Evolutionary conservation across 345 rosid genomes (phyloP).

Genomic region (Ceriops tagal): DNA sequence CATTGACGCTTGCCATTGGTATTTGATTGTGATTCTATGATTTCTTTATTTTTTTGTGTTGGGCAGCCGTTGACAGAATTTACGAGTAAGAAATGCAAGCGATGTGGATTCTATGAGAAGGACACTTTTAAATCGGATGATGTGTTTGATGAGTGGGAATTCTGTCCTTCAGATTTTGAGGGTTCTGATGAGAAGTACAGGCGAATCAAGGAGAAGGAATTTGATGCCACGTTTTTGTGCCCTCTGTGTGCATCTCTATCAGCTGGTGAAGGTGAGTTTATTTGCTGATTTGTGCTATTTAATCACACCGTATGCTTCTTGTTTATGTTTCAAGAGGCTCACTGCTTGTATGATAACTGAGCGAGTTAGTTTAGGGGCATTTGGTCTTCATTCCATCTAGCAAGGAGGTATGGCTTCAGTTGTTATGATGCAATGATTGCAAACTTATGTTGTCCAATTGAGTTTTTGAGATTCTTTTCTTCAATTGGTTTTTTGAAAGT

Average conservation of each 20-base stretch:
- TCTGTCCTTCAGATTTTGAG: slow-evolving; percentile 76
- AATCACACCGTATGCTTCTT: not conserved
- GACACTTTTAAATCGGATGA: slow-evolving; percentile 56
- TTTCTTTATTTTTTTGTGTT: not conserved
- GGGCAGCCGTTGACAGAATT: slow-evolving; percentile 66
- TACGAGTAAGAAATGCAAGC: slow-evolving; percentile 68
- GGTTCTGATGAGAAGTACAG: slow-evolving; percentile 49
- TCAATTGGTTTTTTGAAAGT: not conserved
- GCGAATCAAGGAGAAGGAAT: slow-evolving; percentile 45
- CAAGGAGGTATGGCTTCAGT: too few relatives aligned
- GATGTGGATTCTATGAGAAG: slow-evolving; percentile 86
- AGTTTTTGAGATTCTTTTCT: too few relatives aligned
- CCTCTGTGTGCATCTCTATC: slow-evolving; percentile 42
- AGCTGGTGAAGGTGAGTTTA: slow-evolving; percentile 36
- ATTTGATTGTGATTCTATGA: not conserved
- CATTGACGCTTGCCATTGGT: not conserved
- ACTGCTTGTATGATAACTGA: too few relatives aligned
- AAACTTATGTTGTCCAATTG: too few relatives aligned
- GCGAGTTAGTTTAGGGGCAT: not conserved
- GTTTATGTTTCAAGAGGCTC: not conserved
- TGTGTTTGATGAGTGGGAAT: slow-evolving; percentile 79
- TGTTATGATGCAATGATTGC: too few relatives aligned
- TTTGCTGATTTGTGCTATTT: not conserved
- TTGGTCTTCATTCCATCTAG: not conserved
- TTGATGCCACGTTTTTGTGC: slow-evolving; percentile 65